Percentiles rank a stretch among this genome's conserved stretches.
These are phyloP conservation scores for Nakataea oryzae DNA, from an alignment of 2,329 filamentous ascomycete genomes.

Conservation along the genomic window DNA sequence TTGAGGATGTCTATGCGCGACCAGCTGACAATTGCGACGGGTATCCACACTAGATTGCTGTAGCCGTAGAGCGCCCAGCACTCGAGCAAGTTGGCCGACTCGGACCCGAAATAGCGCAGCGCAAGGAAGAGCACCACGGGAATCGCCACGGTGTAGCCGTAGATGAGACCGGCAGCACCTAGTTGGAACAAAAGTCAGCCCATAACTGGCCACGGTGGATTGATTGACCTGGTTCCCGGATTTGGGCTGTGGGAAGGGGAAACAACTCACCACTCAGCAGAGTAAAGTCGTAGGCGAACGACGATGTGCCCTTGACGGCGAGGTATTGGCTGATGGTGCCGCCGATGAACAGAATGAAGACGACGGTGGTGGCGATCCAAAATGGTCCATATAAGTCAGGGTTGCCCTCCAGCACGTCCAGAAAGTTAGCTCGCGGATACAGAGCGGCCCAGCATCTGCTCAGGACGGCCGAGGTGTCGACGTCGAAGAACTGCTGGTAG, in stretches of 20 bases:
- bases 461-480: conserved; percentile 85
- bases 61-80: conserved; percentile 96
- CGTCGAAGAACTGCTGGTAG: conserved; percentile 97
- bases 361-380: conserved; percentile 97
- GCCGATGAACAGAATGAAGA: conserved; percentile 89
- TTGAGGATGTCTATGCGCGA: conserved; percentile 78
- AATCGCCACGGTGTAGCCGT: conserved; percentile 86
- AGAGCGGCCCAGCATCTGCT: conserved; percentile 80
- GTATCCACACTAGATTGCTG: conserved; percentile 94
- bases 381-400: conserved; percentile 94
- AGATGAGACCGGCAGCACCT: conserved; percentile 74
- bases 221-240: neutral
- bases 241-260: neutral
- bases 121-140: conserved; percentile 79
- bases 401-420: conserved; percentile 94
- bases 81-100: conserved; percentile 86
- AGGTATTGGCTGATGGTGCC: conserved; percentile 93
- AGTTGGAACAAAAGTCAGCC: neutral
- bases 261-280: conserved; percentile 62
- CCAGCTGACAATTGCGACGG: conserved; percentile 85
- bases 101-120: conserved; percentile 90
- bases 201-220: neutral
- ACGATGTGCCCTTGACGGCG: conserved; percentile 47
- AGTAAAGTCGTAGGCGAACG: conserved; percentile 86
- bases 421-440: conserved; percentile 86